Base-by-base conservation (phyloP, 345 rosid species). In the Boechera stricta region DNA sequence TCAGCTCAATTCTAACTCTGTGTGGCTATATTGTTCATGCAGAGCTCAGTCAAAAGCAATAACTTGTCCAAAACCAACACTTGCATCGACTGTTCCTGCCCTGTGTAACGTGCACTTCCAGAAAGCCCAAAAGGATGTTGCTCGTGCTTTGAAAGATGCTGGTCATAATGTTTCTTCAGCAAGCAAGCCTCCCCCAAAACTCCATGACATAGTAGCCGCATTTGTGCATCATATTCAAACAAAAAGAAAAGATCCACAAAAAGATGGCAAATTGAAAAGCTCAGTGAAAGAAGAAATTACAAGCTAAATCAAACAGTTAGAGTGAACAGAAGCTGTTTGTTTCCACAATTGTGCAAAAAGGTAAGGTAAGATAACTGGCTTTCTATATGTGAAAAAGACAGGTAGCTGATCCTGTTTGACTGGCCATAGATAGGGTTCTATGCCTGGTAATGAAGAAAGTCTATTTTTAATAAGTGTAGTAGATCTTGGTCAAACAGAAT, bases 11-110 rank as follows among this genome's bases (percentile, higher is more conserved):
- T 31, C 42, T 78, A 33, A 72, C 55, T 35, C 1, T 35, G 35
- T 60, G 7, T 53, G 69, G 61, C 55, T 47, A 10, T 36, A 59
- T 63, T 61, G 51, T 54, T 39, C 67, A 54, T 80, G 15, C 72
- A 91, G 94, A 80, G 82, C 92, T 81, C 90, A 81, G 73, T 83
- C 91, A 11, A 89, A 91, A 52, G 90, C 94, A 38, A 89, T 91
- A 79, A 83, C 87, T 21, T 91, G 97, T 73, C 92, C 90, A 52
- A 89, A 84, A 71, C 93, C 97, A 41, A 91, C 89, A 56, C 77
- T 89, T 72, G 85, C 85, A 79, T 86, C 95, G 31, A 79, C 80
- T 29, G 74, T 74, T 49, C 94, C 94, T 72, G 79, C 93, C 1
- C 77, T 88, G 32, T 91, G 97, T 73, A 57, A 73, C 9, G 77